Conservation (phyloP, 2,329 filamentous ascomycete genomes). For the Amauroascus verrucosus region DNA sequence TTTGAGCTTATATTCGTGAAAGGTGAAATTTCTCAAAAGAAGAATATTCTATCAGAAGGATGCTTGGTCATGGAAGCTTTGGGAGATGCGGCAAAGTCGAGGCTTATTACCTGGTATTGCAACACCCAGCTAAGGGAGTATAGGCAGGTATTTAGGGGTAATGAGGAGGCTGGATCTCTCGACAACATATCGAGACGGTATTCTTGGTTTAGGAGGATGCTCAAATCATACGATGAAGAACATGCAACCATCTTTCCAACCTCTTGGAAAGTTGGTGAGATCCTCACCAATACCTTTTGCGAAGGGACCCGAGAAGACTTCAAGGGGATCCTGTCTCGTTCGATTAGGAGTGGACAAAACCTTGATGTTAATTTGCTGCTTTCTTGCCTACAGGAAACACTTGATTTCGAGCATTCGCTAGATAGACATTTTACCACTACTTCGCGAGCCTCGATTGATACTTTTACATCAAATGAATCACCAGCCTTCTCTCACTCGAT, state of each 20-base stretch:
- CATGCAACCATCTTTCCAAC: slow-evolving; percentile 78
- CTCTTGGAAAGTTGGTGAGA: slow-evolving; percentile 82
- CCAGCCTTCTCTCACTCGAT: slow-evolving; percentile 81
- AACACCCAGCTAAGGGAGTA: slow-evolving; percentile 96
- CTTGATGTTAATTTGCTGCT: slow-evolving; percentile 84
- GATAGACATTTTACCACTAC: slow-evolving; percentile 67
- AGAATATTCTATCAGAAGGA: slow-evolving; percentile 66
- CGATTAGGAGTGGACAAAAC: slow-evolving; percentile 68
- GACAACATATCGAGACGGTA: slow-evolving; percentile 95
- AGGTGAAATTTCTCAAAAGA: slow-evolving; percentile 62
- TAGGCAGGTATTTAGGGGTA: slow-evolving; percentile 86
- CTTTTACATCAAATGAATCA: slow-evolving; percentile 66
- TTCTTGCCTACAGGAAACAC: slow-evolving; percentile 83
- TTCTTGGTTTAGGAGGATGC: slow-evolving; percentile 90
- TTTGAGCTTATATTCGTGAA: slow-evolving; percentile 94
- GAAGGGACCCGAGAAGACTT: slow-evolving; percentile 94
- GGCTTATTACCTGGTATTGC: slow-evolving; percentile 92
- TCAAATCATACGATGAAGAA: slow-evolving; percentile 92
- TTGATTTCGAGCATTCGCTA: slow-evolving; percentile 89
- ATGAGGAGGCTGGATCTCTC: slow-evolving; percentile 88
- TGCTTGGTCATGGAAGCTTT: slow-evolving; percentile 92
- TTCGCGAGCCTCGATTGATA: slow-evolving; percentile 76
- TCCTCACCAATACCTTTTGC: slow-evolving; percentile 82
- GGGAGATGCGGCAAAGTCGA: slow-evolving; percentile 70
- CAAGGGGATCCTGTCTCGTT: slow-evolving; percentile 79